Conservation (phyloP, 176 grass and related monocot species). For the Oryza coarctata region DNA sequence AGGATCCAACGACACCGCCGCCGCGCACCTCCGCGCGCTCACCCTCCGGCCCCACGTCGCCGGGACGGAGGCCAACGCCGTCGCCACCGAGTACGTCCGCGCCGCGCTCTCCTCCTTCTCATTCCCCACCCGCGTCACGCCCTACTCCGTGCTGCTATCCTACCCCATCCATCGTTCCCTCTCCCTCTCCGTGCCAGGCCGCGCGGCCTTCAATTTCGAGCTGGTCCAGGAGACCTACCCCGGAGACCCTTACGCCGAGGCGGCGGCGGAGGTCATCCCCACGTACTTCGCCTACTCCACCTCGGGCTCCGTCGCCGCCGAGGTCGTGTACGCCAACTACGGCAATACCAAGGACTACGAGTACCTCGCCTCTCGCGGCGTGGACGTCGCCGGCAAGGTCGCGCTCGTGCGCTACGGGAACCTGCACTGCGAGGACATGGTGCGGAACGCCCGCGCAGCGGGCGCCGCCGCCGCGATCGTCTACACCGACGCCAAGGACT, state of each 20-base stretch:
- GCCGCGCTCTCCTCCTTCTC: slow-evolving; percentile 41
- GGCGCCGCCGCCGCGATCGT: slow-evolving; percentile 65
- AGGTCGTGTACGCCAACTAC: slow-evolving; percentile 82
- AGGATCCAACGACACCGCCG: slow-evolving; percentile 64
- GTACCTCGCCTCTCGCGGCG: slow-evolving; percentile 47
- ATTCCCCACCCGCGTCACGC: slow-evolving; percentile 50
- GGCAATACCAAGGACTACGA: slow-evolving; percentile 70
- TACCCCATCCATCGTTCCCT: slow-evolving; percentile 72
- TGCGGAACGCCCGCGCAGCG: slow-evolving; percentile 63
- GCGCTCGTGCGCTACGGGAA: slow-evolving; percentile 71
- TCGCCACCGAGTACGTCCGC: slow-evolving; percentile 54
- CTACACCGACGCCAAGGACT: slow-evolving; percentile 85
- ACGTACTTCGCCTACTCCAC: slow-evolving; percentile 80
- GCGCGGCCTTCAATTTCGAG: slow-evolving; percentile 35
- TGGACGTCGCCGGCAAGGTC: slow-evolving; percentile 67
- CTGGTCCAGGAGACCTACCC: slow-evolving; percentile 55
- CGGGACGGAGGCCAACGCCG: slow-evolving; percentile 54
- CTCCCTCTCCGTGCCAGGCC: slow-evolving; percentile 40
- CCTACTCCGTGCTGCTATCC: slow-evolving; percentile 77
- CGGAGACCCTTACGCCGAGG: slow-evolving; percentile 48
- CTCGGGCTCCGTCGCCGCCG: slow-evolving; percentile 66
- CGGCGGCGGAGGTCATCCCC: slow-evolving; percentile 52
- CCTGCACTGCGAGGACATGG: slow-evolving; percentile 86
- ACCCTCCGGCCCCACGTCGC: slow-evolving; percentile 73
- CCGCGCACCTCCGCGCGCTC: slow-evolving; percentile 76